Evolutionary conservation across 176 grass and related monocot genomes (phyloP).

Genomic region (Tillandsia leiboldiana): DNA sequence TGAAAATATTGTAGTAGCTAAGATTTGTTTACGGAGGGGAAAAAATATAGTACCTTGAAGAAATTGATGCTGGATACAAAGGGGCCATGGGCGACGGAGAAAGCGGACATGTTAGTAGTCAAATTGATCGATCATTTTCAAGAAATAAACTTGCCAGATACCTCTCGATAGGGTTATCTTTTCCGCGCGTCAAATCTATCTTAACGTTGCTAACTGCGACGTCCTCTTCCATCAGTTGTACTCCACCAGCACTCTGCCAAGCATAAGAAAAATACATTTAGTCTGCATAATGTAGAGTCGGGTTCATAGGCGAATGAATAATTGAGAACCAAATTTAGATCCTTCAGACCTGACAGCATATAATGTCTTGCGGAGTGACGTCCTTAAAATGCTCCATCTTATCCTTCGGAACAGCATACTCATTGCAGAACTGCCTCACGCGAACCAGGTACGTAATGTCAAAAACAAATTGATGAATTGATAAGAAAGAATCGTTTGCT

Average conservation of each 20-base stretch:
- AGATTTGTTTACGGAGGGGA: slow-evolving; percentile 2
- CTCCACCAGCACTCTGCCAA: slow-evolving; percentile 38
- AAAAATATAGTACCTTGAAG: slow-evolving; percentile 59
- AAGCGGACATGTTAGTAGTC: slow-evolving; percentile 23
- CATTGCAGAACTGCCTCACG: slow-evolving; percentile 85
- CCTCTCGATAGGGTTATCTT: slow-evolving; percentile 83
- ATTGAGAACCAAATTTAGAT: background rate
- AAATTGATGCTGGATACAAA: slow-evolving; percentile 73
- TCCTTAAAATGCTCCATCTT: slow-evolving; percentile 85
- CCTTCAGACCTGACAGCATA: slow-evolving; percentile 70
- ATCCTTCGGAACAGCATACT: slow-evolving; percentile 93
- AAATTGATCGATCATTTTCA: background rate
- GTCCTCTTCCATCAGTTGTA: slow-evolving; percentile 68
- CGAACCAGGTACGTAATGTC: background rate
- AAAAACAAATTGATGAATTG: background rate
- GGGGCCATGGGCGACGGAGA: background rate
- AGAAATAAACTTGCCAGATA: slow-evolving; percentile 13
- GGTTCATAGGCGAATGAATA: background rate
- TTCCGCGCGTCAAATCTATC: slow-evolving; percentile 94
- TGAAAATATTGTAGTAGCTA: background rate
- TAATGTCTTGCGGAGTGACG: slow-evolving; percentile 62
- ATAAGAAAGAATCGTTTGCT: no score
- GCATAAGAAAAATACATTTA: background rate
- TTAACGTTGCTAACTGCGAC: slow-evolving; percentile 80
- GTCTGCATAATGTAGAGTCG: background rate